Conservation (phyloP, 495 filamentous ascomycete genomes). For the Lichina pygmaea region DNA sequence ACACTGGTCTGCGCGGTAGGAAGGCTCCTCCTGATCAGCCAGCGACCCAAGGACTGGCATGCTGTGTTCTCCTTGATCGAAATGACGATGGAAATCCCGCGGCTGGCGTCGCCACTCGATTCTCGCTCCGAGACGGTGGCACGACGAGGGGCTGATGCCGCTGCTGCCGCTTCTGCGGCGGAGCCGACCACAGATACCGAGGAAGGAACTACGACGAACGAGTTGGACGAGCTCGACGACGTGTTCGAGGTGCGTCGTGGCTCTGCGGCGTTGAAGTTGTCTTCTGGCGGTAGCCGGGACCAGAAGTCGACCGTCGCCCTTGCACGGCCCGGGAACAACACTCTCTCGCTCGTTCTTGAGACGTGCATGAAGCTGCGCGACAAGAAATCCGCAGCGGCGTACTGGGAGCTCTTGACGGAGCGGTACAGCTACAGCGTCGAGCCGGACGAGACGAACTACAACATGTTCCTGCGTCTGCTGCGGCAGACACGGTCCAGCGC, state of each 20-base stretch:
- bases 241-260: too few species aligned
- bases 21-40: conserved; percentile 32
- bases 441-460: conserved; percentile 44
- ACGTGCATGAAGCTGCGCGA: conserved; percentile 25
- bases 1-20: conserved; percentile 52
- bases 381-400: conserved; percentile 24
- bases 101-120: conserved; percentile 14
- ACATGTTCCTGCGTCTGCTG: conserved; percentile 39
- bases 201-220: too few species aligned
- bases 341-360: conserved; percentile 39
- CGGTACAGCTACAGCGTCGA: conserved; percentile 18
- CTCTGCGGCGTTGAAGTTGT: too few species aligned
- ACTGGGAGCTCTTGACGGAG: conserved; percentile 47
- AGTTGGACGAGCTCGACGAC: too few species aligned
- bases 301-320: conserved; percentile 6
- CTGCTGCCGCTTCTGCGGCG: not conserved
- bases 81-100: conserved; percentile 48
- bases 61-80: conserved; percentile 44
- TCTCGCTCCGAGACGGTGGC: not conserved
- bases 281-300: not conserved
- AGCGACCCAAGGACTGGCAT: conserved; percentile 29
- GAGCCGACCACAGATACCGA: too few species aligned
- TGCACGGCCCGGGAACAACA: conserved; percentile 32
- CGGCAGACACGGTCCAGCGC: conserved; percentile 30
- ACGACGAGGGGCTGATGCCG: conserved; percentile 1